A percentile compares a stretch with the other conserved stretches of the same genome.
phyloP scores from a whole-genome alignment of 2,329 filamentous ascomycete genomes.

The Calonectria ilicicola region DNA sequence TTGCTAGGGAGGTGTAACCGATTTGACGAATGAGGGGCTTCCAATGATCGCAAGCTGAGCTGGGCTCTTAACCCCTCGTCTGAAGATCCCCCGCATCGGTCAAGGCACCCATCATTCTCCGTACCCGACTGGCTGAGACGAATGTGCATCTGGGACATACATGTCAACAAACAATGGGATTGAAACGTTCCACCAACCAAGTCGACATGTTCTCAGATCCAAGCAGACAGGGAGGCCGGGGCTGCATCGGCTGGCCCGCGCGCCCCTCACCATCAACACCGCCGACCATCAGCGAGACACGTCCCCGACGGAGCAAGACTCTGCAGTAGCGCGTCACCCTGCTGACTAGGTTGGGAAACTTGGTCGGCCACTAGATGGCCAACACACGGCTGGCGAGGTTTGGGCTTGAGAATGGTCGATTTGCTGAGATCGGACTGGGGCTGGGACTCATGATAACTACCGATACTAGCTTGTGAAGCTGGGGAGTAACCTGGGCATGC shows the following conservation, averaged over 20 bases:
- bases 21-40: slow-evolving; percentile 30
- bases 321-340: slow-evolving; percentile 37
- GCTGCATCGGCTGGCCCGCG: not conserved
- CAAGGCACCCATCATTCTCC: slow-evolving; percentile 20
- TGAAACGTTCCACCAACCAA: slow-evolving; percentile 4
- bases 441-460: slow-evolving; percentile 4
- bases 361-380: slow-evolving; percentile 34
- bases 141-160: slow-evolving; percentile 23
- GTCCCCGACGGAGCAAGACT: slow-evolving; percentile 25
- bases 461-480: not conserved
- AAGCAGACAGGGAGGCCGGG: not conserved
- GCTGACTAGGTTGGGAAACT: slow-evolving; percentile 25
- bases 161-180: slow-evolving; percentile 25
- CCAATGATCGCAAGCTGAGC: slow-evolving; percentile 3
- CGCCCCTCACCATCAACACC: not conserved
- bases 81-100: slow-evolving; percentile 34
- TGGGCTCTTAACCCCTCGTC: slow-evolving; percentile 1
- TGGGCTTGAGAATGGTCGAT: slow-evolving; percentile 13
- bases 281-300: slow-evolving; percentile 15
- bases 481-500: not conserved
- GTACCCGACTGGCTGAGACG: slow-evolving; percentile 17
- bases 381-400: slow-evolving; percentile 39
- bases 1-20: not conserved
- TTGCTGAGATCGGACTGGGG: not conserved
- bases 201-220: not conserved